Conservation (phyloP, 345 rosid genomes). For the Syzygium aqueum region DNA sequence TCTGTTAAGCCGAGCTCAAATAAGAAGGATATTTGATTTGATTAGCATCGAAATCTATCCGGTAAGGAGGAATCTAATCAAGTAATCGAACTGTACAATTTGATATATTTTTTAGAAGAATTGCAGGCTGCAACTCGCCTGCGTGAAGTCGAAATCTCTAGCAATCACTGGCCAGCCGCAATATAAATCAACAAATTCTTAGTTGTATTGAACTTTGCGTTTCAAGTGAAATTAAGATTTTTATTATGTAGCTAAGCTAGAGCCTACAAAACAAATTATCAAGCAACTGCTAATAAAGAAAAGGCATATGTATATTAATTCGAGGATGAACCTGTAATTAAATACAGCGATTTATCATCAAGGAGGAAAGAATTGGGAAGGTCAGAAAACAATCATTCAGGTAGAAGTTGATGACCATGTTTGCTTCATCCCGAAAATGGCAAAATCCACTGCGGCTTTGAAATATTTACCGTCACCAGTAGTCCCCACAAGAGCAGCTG, state of each 20-base stretch:
- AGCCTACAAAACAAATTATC: neutral
- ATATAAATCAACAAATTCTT: neutral
- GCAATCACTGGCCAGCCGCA: neutral
- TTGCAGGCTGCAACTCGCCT: neutral
- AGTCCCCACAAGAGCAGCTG: slow-evolving; percentile 78
- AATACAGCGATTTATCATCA: neutral
- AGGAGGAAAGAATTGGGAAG: neutral
- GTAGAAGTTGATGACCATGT: neutral
- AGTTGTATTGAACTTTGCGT: neutral
- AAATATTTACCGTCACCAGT: slow-evolving; percentile 47
- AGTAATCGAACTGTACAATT: no score
- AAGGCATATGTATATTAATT: neutral
- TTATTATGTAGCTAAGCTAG: neutral
- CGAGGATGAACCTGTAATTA: neutral
- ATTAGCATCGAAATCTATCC: neutral
- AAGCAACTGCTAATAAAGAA: neutral
- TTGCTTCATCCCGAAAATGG: neutral
- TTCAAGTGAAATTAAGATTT: neutral
- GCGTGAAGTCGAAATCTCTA: neutral
- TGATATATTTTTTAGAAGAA: neutral
- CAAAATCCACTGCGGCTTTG: neutral
- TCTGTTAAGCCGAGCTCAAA: neutral
- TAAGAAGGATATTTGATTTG: neutral
- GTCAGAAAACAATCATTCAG: neutral
- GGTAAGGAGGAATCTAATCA: neutral